Evolutionary conservation across 1,284 basidiomycete species (phyloP).

Genomic region (Vanrija humicola): DNA sequence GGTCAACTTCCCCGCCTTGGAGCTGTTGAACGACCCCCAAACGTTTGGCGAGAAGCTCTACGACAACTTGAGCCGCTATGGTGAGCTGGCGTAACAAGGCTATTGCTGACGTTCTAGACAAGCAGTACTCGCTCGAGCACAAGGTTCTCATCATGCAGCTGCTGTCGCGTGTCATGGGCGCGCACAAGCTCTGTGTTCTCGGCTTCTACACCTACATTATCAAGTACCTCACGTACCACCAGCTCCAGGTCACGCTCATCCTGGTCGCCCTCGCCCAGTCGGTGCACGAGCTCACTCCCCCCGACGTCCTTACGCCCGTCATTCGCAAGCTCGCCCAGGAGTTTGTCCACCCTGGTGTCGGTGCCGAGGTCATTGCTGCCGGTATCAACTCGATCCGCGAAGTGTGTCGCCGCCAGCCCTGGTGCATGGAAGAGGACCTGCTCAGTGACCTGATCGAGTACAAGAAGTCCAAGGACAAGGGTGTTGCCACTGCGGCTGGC

Average conservation of each 20-base stretch:
- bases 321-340: constrained; percentile 89
- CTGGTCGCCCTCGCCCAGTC: constrained; percentile 93
- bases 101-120: constrained; percentile 56
- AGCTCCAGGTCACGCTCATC: constrained; percentile 89
- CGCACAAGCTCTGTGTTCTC: constrained; percentile 88
- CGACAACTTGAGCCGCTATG: constrained; percentile 72
- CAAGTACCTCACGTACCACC: constrained; percentile 86
- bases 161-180: constrained; percentile 88
- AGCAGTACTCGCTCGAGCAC: constrained; percentile 89
- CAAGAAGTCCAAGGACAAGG: constrained; percentile 90
- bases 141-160: constrained; percentile 98
- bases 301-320: constrained; percentile 85
- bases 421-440: constrained; percentile 89
- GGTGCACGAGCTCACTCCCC: constrained; percentile 91
- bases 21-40: constrained; percentile 92
- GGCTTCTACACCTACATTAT: constrained; percentile 97
- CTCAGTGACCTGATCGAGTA: constrained; percentile 92
- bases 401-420: constrained; percentile 87
- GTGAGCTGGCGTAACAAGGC: constrained; percentile 20
- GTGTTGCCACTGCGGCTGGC: constrained; percentile 80
- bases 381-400: constrained; percentile 94
- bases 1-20: constrained; percentile 87
- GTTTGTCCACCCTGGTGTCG: constrained; percentile 97
- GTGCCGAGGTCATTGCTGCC: constrained; percentile 89
- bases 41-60: constrained; percentile 94